Evolutionary conservation across 176 grass and related monocot genomes (phyloP).

Genomic region (Zoysia japonica): DNA sequence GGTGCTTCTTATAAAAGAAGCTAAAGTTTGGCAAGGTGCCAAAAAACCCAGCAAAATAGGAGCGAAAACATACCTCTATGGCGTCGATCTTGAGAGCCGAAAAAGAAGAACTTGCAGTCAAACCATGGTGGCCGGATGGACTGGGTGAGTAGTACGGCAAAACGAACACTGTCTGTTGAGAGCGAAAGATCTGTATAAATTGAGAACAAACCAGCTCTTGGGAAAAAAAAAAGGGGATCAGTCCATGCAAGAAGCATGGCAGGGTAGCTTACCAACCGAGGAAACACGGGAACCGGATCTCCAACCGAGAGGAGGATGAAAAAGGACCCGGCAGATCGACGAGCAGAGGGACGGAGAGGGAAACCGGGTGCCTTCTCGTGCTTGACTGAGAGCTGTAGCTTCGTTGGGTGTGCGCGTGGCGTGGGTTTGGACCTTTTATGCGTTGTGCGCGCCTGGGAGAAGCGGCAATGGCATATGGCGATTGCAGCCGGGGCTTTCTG

Average conservation of each 20-base stretch:
- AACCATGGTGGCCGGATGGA: neutral
- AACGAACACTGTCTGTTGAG: no score
- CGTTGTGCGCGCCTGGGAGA: neutral
- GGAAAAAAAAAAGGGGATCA: neutral
- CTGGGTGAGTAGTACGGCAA: neutral
- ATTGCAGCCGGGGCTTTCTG: neutral
- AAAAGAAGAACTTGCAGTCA: neutral
- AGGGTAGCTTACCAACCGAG: neutral
- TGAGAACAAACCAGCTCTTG: neutral
- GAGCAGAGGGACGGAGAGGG: neutral
- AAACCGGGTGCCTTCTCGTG: neutral
- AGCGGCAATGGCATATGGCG: neutral
- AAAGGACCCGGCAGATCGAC: neutral
- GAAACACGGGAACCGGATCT: neutral
- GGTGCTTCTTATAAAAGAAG: no score
- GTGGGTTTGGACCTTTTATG: neutral
- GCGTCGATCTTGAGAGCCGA: constrained; percentile 1
- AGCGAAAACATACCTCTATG: neutral
- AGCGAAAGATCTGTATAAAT: neutral
- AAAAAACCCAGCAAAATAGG: no score
- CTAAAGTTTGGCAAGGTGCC: neutral
- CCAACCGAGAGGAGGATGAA: neutral
- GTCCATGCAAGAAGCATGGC: no score
- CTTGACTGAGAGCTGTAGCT: neutral
- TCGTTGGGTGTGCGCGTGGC: neutral